These are phyloP conservation scores for Ogataea populi-albae DNA, from an alignment of 805 yeast genomes.

Conservation along the genomic window DNA sequence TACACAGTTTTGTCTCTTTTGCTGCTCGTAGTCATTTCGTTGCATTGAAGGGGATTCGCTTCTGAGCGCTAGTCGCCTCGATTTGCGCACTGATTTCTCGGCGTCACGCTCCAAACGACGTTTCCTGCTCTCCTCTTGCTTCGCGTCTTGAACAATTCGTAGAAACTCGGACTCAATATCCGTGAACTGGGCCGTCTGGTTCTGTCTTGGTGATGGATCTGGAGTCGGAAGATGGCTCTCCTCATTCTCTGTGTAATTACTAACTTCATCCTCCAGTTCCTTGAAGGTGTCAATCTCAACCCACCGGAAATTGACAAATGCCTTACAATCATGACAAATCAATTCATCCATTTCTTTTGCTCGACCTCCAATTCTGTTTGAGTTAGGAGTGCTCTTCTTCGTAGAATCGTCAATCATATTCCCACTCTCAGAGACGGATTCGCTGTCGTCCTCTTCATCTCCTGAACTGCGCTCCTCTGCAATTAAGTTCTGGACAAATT, in stretches of 20 bases:
- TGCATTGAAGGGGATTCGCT: constrained; percentile 6
- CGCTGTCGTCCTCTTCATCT: neutral
- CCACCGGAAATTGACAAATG: constrained; percentile 48
- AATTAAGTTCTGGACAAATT: too few species aligned
- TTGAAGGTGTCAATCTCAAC: constrained; percentile 35
- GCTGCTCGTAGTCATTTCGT: constrained; percentile 1
- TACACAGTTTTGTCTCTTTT: constrained; percentile 5
- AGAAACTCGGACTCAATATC: constrained; percentile 27
- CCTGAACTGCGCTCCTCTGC: too few species aligned
- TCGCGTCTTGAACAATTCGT: constrained; percentile 24
- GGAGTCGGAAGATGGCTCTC: constrained; percentile 28
- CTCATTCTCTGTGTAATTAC: constrained; percentile 1
- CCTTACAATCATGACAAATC: constrained; percentile 48
- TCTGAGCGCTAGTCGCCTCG: constrained; percentile 32
- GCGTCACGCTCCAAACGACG: constrained; percentile 33
- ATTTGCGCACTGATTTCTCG: constrained; percentile 32
- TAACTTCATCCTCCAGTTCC: constrained; percentile 11
- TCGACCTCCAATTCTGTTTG: constrained; percentile 9
- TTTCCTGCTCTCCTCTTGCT: constrained; percentile 17
- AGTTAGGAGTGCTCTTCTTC: constrained; percentile 13
- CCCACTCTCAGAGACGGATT: constrained; percentile 7
- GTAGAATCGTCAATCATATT: constrained; percentile 18
- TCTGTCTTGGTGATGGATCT: constrained; percentile 25
- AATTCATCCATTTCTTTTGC: constrained; percentile 36
- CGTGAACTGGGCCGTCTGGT: constrained; percentile 10